These are phyloP conservation scores for Tolypocladium ovalisporum DNA, from an alignment of 2,329 filamentous ascomycete genomes.

Conservation along the genomic window DNA sequence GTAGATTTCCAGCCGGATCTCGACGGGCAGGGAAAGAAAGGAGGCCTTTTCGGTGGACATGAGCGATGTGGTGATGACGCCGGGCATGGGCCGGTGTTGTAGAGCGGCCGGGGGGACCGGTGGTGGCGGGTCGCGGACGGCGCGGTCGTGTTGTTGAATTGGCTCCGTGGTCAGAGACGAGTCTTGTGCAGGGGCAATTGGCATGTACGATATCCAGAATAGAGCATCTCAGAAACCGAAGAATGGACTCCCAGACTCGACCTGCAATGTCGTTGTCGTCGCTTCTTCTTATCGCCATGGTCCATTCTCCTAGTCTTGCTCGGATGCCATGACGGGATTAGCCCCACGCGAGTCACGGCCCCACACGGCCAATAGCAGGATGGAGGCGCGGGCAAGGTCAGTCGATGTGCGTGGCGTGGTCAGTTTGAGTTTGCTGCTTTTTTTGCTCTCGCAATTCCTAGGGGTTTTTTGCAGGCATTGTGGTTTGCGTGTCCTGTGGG, in stretches of 20 bases:
- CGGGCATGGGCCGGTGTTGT: background rate
- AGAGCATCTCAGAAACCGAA: too few relatives aligned
- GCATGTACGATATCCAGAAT: background rate
- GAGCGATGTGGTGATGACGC: background rate
- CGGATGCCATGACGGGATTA: background rate
- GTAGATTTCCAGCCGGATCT: conserved; percentile 37
- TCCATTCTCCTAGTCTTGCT: background rate
- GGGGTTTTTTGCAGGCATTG: too few relatives aligned
- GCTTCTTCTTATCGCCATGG: too few relatives aligned
- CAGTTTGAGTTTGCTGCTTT: too few relatives aligned
- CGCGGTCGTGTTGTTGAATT: background rate
- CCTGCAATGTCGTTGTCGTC: background rate
- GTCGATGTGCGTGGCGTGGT: too few relatives aligned
- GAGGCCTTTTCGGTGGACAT: background rate
- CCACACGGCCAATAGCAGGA: background rate
- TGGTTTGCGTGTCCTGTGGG: too few relatives aligned
- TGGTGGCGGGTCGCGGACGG: background rate
- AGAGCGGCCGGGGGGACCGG: background rate
- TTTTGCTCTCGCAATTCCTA: too few relatives aligned
- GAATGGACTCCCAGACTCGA: background rate
- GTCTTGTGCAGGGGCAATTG: background rate
- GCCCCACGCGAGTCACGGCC: background rate
- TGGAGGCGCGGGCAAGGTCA: too few relatives aligned
- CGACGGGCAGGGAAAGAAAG: conserved; percentile 30
- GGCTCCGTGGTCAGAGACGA: background rate